phyloP scores from a whole-genome alignment of 208 protist species.

The Wallacemonas collosoma region DNA sequence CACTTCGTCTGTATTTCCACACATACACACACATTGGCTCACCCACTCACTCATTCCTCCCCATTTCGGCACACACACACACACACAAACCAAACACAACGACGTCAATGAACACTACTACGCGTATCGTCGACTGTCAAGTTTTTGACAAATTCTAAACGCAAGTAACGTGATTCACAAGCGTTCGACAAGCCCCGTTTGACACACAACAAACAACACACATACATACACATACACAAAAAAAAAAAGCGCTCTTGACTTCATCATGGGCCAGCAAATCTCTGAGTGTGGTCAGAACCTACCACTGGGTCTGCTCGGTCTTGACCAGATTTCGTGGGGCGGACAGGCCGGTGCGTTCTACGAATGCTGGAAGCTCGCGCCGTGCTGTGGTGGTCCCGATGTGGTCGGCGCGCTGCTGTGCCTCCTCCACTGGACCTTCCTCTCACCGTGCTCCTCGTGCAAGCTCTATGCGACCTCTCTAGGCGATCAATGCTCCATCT shows the following conservation, averaged over 20 bases:
- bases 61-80: not conserved
- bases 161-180: too few species aligned
- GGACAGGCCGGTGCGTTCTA: conserved; percentile 67
- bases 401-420: conserved; percentile 42
- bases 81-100: not conserved
- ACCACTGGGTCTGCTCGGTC: conserved; percentile 52
- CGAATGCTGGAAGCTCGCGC: conserved; percentile 70
- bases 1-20: not conserved
- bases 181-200: not conserved
- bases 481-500: conserved; percentile 57
- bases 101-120: not conserved
- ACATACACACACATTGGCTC: not conserved
- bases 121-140: too few species aligned
- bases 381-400: conserved; percentile 75
- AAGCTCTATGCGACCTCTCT: conserved; percentile 80
- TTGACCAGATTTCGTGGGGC: conserved; percentile 72
- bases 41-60: not conserved
- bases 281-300: conserved; percentile 43
- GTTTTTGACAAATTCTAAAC: too few species aligned
- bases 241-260: too few species aligned
- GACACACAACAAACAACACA: not conserved
- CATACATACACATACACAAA: too few species aligned
- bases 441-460: conserved; percentile 47
- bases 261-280: conserved; percentile 43
- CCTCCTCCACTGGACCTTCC: conserved; percentile 56